phyloP scores from a whole-genome alignment of 2,329 filamentous ascomycete genomes.

The Myriangium duriaei region DNA sequence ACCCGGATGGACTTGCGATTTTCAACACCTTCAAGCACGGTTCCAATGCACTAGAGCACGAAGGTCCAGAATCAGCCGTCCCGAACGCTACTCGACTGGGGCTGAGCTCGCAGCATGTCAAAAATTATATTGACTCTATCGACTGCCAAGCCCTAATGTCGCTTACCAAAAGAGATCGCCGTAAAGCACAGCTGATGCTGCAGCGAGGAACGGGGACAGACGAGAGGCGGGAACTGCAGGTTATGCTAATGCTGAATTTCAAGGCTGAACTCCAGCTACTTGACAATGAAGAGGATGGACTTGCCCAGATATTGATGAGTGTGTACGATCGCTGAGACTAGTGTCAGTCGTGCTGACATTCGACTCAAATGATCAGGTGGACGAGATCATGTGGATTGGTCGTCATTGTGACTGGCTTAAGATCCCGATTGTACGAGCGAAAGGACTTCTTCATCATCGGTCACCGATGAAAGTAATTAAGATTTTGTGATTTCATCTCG shows the following conservation, averaged over 20 bases:
- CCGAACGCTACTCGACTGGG: constrained; percentile 54
- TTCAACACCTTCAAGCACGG: constrained; percentile 61
- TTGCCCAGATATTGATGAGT: no score
- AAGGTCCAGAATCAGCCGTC: constrained; percentile 37
- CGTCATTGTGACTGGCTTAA: no score
- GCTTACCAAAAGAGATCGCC: constrained; percentile 46
- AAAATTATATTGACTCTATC: constrained; percentile 16
- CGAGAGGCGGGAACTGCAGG: constrained; percentile 45
- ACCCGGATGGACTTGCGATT: constrained; percentile 65
- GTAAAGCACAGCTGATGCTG: constrained; percentile 43
- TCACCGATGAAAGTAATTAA: no score
- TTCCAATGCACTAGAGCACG: constrained; percentile 50
- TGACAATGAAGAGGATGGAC: constrained; percentile 13
- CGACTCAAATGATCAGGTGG: no score
- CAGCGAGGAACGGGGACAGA: constrained; percentile 27
- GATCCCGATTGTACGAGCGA: no score
- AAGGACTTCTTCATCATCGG: no score
- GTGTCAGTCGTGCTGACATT: no score
- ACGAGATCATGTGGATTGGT: no score
- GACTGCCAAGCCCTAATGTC: constrained; percentile 32
- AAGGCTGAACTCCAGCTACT: constrained; percentile 63
- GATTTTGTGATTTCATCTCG: no score
- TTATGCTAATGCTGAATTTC: constrained; percentile 59
- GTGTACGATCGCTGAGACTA: no score
- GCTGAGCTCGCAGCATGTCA: constrained; percentile 28